Evolutionary conservation across 2,329 filamentous ascomycete species (phyloP), one percentile per base, ranked within the genome.

Genomic region (Kalmusia sp.): DNA sequence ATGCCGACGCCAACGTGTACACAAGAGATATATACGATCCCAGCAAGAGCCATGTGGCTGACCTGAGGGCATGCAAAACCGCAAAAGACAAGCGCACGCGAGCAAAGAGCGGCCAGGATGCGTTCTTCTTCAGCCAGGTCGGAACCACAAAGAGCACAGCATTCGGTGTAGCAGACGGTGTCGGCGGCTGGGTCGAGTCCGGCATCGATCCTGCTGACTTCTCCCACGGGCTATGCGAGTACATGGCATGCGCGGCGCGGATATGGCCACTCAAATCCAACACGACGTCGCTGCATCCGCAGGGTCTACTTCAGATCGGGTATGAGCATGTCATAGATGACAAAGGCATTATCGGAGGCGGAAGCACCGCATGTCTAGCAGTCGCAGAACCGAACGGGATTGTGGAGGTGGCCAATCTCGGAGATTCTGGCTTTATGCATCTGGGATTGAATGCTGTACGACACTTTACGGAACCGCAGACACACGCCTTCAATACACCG

Each of bases 401-500:
- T 25, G 79, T 98, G 39, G 91, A 96, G 69, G 87, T 96, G 49
- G 95, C 95, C 55, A 99, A 99, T 76, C 82, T 99, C 28, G 95
- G 95, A 60, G 95, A 99, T 77, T 97, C 92, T 22, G 95, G 95
- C 27, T 98, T 93, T 72, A 83, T 98, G 51, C 89, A 96, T 57
- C 81, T 98, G 55, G 87, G 92, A 12, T 84, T 91, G 22, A 96
- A 93, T 62, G 91, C 90, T 12, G 90, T 99, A 27, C 89, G 95
- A 72, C 85, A 89, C 51, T 88, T 87, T 69, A 96, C 92, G 2
- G 84, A 87, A 41, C 89, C 92, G 21, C 95, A 99, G 76, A 97
- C 92, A 0, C 95, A 99, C 74, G 92, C 89, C 37, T 99, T 99
- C 83, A 99, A 99, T 76, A 98, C 95, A 0, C 95, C 95, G 0